Percentiles rank a stretch among this genome's conserved stretches.
Conservation (phyloP, 73 alveolate genomes). For the Strombidium stylifer region DNA sequence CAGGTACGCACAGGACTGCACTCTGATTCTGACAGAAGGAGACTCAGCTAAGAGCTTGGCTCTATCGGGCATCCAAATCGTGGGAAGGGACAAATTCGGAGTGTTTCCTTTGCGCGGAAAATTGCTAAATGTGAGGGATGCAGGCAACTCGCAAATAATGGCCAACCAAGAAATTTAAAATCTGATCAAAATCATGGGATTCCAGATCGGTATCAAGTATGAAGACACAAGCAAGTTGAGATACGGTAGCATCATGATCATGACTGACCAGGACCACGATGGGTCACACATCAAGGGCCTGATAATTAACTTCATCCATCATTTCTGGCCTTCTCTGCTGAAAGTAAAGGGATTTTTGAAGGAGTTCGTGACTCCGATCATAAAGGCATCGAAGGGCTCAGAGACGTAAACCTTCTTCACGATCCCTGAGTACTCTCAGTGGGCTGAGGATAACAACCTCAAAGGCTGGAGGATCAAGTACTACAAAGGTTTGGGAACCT, state of each 20-base stretch:
- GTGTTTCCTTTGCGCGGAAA: slow-evolving; percentile 99
- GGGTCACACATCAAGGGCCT: slow-evolving; percentile 99
- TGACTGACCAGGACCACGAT: slow-evolving; percentile 99
- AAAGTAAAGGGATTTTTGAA: slow-evolving; percentile 92
- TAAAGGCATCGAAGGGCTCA: slow-evolving; percentile 91
- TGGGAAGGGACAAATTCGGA: slow-evolving; percentile 98
- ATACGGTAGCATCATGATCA: slow-evolving; percentile 98
- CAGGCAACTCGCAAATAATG: slow-evolving; percentile 79
- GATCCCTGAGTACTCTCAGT: slow-evolving; percentile 92
- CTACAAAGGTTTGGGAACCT: slow-evolving; percentile 99
- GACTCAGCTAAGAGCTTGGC: slow-evolving; percentile 99
- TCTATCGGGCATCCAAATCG: slow-evolving; percentile 98
- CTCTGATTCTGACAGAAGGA: slow-evolving; percentile 98
- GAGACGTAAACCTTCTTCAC: slow-evolving; percentile 89
- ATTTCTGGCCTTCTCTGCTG: slow-evolving; percentile 98
- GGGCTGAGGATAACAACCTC: slow-evolving; percentile 72
- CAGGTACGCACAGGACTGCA: slow-evolving; percentile 61
- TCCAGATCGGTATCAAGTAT: slow-evolving; percentile 91
- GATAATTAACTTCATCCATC: slow-evolving; percentile 94
- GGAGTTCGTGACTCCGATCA: slow-evolving; percentile 99
- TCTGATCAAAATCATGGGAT: slow-evolving; percentile 94
- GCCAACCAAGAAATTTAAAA: slow-evolving; percentile 96
- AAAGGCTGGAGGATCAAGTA: slow-evolving; percentile 92
- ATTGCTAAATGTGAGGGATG: slow-evolving; percentile 97
- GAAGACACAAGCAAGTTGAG: slow-evolving; percentile 87